Conservation (phyloP, 2,329 filamentous ascomycete genomes). For the Aureobasidium sp. region DNA sequence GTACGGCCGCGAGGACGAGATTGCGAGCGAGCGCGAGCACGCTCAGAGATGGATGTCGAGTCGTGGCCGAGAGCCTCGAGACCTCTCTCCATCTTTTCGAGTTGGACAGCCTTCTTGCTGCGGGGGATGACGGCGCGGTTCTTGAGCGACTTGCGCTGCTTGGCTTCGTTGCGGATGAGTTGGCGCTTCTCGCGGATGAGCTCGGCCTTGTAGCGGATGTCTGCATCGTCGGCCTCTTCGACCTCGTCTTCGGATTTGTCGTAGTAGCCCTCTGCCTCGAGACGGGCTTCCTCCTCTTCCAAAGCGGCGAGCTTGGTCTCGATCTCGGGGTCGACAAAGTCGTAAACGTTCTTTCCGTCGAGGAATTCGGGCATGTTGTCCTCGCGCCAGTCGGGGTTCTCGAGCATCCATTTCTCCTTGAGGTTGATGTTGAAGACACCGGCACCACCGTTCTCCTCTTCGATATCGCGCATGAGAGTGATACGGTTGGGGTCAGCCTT, state of each 20-base stretch:
- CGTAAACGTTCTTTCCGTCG: slow-evolving; percentile 94
- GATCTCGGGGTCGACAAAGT: slow-evolving; percentile 95
- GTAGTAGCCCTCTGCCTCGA: slow-evolving; percentile 89
- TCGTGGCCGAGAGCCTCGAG: slow-evolving; percentile 82
- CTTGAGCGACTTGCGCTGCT: slow-evolving; percentile 94
- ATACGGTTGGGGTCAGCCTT: slow-evolving; percentile 78
- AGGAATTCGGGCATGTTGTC: slow-evolving; percentile 92
- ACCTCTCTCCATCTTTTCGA: slow-evolving; percentile 78
- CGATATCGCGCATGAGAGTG: slow-evolving; percentile 73
- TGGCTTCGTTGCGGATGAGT: slow-evolving; percentile 85
- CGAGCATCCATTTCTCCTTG: slow-evolving; percentile 76
- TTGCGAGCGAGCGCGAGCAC: slow-evolving; percentile 56
- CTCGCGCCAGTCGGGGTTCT: slow-evolving; percentile 87
- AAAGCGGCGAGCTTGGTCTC: slow-evolving; percentile 83
- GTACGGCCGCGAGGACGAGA: slow-evolving; percentile 51
- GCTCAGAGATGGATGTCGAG: slow-evolving; percentile 61
- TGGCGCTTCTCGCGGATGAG: slow-evolving; percentile 91
- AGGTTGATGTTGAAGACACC: slow-evolving; percentile 95
- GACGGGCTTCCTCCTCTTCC: slow-evolving; percentile 89
- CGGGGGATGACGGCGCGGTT: slow-evolving; percentile 91
- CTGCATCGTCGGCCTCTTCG: slow-evolving; percentile 80
- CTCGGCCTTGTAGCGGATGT: slow-evolving; percentile 84
- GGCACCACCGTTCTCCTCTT: slow-evolving; percentile 86
- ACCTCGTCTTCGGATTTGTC: slow-evolving; percentile 62
- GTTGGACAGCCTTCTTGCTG: slow-evolving; percentile 66